Evolutionary conservation across 306 rosid species (phyloP).

Genomic region (Cucurbita maxima): DNA sequence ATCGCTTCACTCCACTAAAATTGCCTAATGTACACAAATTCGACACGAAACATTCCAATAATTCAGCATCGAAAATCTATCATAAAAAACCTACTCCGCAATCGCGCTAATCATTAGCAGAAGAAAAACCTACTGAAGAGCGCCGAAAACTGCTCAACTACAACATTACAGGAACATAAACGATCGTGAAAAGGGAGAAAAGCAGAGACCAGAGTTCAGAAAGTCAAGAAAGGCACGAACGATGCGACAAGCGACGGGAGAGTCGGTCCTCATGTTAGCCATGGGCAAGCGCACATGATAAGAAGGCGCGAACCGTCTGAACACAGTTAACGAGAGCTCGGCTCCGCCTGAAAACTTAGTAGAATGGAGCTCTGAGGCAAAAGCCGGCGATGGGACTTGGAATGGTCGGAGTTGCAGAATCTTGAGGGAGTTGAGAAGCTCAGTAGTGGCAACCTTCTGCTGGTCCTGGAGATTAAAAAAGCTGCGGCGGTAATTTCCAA

Average conservation of each 20-base stretch:
- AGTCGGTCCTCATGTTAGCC: slow-evolving; percentile 34
- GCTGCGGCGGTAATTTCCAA: neutral
- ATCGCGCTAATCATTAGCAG: neutral
- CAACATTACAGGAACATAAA: neutral
- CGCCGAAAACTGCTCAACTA: neutral
- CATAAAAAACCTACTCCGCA: neutral
- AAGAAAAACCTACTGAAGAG: neutral
- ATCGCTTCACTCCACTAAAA: neutral
- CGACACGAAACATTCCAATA: neutral
- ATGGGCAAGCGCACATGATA: slow-evolving; percentile 4
- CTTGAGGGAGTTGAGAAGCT: neutral
- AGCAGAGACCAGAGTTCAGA: slow-evolving; percentile 41
- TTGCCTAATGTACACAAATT: neutral
- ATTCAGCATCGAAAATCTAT: neutral
- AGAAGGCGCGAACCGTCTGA: neutral
- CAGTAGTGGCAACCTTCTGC: neutral
- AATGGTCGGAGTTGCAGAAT: neutral
- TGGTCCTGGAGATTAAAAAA: neutral
- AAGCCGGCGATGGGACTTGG: neutral
- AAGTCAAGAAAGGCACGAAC: slow-evolving; percentile 64
- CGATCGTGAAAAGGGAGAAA: neutral
- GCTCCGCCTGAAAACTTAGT: neutral
- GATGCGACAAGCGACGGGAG: slow-evolving; percentile 65
- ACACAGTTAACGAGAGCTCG: neutral
- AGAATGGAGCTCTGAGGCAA: neutral